Conservation (phyloP, 1,139 yeast species). For the Eremothecium coryli region DNA sequence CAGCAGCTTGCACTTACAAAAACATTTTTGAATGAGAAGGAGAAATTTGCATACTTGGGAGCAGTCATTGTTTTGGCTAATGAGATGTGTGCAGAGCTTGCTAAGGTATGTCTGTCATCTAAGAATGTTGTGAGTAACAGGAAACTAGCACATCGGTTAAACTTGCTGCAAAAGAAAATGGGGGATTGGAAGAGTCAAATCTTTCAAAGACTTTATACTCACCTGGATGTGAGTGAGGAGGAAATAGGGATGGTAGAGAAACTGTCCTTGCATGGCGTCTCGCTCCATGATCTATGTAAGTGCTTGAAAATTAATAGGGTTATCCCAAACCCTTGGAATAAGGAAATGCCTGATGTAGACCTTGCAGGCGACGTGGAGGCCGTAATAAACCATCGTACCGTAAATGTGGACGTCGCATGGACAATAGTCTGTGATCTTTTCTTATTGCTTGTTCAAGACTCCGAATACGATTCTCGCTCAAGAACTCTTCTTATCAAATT, state of each 20-base stretch:
- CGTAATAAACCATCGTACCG: conserved; percentile 25
- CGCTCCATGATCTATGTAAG: conserved; percentile 58
- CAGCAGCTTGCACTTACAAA: conserved; percentile 74
- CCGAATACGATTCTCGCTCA: conserved; percentile 83
- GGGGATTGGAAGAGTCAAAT: conserved; percentile 80
- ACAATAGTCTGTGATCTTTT: conserved; percentile 86
- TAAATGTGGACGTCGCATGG: conserved; percentile 82
- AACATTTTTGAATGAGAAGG: conserved; percentile 69
- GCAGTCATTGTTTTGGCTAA: conserved; percentile 65
- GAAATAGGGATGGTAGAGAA: conserved; percentile 86
- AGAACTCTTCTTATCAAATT: conserved; percentile 63
- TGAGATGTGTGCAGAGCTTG: conserved; percentile 74
- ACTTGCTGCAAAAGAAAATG: conserved; percentile 67
- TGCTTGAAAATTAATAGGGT: conserved; percentile 41
- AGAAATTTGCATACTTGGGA: conserved; percentile 88
- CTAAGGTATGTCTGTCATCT: conserved; percentile 47
- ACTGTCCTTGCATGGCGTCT: conserved; percentile 74
- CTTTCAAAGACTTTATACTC: conserved; percentile 66
- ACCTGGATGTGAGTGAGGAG: conserved; percentile 60
- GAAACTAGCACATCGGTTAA: conserved; percentile 49
- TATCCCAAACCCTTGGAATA: conserved; percentile 35
- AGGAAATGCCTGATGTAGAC: conserved; percentile 6
- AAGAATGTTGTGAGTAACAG: conserved; percentile 34
- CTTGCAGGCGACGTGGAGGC: conserved; percentile 8
- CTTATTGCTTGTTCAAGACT: conserved; percentile 68